Base-by-base conservation (phyloP, 176 grass and related monocot genomes). In the Carex parvula region DNA sequence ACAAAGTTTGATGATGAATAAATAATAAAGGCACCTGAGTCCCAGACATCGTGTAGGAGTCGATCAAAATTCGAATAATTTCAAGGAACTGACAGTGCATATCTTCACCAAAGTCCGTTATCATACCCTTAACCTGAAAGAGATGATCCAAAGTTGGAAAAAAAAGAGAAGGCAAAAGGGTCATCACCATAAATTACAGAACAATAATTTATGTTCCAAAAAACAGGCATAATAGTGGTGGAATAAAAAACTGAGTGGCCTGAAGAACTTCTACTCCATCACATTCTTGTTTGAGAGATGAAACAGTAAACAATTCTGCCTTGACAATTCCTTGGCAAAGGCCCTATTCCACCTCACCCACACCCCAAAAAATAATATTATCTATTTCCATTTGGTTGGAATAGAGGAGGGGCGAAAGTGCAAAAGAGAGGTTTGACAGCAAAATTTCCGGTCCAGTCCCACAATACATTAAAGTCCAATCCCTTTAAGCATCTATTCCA, bases 61-160 rank as follows among this genome's bases (percentile, higher is more conserved):
- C 88, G 48, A 98, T 60, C 80, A 98, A 83, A 83, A 60, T 85
- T 79, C 60, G 84, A 59, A 97, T 83, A 55, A 99, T 96, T 89
- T 99, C 97, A 24, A 56, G 89, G 81, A 89, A 91, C 52, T 91
- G 90, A 69, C 85, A 88, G 77, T 87, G 84, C 92, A 90, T 91
- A 81, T 84, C 90, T 85, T 88, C 92, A 83, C 89, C 85, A 50
- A 89, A 90, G 9, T 91, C 87, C 70, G 66, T 90, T 70, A 87
- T 13, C 79, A 94, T 91, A 75, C 90, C 89, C 81, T 91, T 89
- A 91, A 98, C 88, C 95, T 98, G 86, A 88, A 88, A 86, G 85
- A 74, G 15, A 32, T 18, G 8, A 77, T 56, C 11, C 48, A 56
- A 56, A 78, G 24, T 56, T 77, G 0, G 17, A 63, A 26, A 74